phyloP scores from a whole-genome alignment of 2,329 filamentous ascomycete genomes.

The Ambrosiella xylebori region DNA sequence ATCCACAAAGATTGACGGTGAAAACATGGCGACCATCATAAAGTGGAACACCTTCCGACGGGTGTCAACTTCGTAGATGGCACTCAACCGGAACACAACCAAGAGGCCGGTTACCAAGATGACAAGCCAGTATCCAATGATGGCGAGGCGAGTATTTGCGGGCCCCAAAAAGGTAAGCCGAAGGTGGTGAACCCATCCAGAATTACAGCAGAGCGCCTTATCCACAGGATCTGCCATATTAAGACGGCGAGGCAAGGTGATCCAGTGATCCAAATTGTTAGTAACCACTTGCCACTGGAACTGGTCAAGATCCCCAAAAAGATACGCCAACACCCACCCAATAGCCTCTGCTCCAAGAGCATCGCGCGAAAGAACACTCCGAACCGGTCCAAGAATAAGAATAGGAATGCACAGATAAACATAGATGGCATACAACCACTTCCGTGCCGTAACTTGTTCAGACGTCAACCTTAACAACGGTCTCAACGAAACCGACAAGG shows the following conservation, averaged over 20 bases:
- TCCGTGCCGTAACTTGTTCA: constrained; percentile 55
- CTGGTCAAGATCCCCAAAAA: constrained; percentile 59
- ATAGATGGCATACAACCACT: constrained; percentile 69
- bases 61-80: constrained; percentile 81
- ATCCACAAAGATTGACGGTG: constrained; percentile 74
- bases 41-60: constrained; percentile 94
- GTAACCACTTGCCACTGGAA: constrained; percentile 57
- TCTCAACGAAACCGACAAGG: constrained; percentile 45
- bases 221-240: constrained; percentile 15
- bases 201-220: constrained; percentile 21
- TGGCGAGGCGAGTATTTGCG: constrained; percentile 63
- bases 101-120: constrained; percentile 56
- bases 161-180: constrained; percentile 49
- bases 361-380: constrained; percentile 46
- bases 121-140: constrained; percentile 55
- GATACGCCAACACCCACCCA: constrained; percentile 80
- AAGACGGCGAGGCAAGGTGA: constrained; percentile 43
- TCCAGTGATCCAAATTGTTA: constrained; percentile 56
- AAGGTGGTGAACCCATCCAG: constrained; percentile 48
- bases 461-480: constrained; percentile 69
- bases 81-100: constrained; percentile 56
- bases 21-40: constrained; percentile 92
- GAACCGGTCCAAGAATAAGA: constrained; percentile 54
- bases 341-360: constrained; percentile 70
- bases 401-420: constrained; percentile 51